A percentile compares a stretch with the other conserved stretches of the same genome.
These are phyloP conservation scores for Pichia kluyveri DNA, from an alignment of 805 yeast genomes.

Conservation along the genomic window DNA sequence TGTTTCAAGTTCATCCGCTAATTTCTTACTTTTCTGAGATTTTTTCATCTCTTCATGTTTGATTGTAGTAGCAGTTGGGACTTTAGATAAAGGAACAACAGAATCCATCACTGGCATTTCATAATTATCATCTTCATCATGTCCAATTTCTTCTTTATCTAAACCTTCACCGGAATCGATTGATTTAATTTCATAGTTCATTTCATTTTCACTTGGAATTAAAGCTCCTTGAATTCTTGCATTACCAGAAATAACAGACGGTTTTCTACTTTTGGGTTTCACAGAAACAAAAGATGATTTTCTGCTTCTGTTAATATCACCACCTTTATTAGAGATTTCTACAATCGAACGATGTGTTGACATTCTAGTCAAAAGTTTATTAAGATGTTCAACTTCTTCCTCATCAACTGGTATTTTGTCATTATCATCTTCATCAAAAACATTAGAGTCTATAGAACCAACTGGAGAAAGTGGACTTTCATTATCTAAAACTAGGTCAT, in stretches of 20 bases:
- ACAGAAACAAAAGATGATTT: not conserved
- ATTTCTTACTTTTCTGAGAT: constrained; percentile 13
- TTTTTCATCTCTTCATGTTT: constrained; percentile 9
- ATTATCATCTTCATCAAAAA: constrained; percentile 1
- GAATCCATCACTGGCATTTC: constrained; percentile 30
- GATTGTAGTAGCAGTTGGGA: constrained; percentile 20
- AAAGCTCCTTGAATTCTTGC: not conserved
- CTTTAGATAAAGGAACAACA: constrained; percentile 23
- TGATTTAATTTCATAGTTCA: not conserved
- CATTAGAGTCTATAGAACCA: constrained; percentile 1
- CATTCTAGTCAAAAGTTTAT: constrained; percentile 28
- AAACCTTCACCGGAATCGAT: not conserved
- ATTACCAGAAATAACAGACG: not conserved
- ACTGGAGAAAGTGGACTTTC: not conserved
- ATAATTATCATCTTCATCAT: constrained; percentile 16
- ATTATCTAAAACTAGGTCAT: not conserved
- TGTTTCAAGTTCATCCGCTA: constrained; percentile 12
- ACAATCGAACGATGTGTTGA: constrained; percentile 20
- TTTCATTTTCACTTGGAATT: not conserved
- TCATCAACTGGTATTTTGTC: constrained; percentile 2
- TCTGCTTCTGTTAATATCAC: not conserved
- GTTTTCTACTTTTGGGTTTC: not conserved
- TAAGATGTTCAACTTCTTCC: constrained; percentile 20
- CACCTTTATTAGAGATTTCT: not conserved
- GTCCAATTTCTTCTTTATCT: not conserved